Evolutionary conservation across 2,329 filamentous ascomycete genomes (phyloP).

Genomic region (Penicillium sp.): DNA sequence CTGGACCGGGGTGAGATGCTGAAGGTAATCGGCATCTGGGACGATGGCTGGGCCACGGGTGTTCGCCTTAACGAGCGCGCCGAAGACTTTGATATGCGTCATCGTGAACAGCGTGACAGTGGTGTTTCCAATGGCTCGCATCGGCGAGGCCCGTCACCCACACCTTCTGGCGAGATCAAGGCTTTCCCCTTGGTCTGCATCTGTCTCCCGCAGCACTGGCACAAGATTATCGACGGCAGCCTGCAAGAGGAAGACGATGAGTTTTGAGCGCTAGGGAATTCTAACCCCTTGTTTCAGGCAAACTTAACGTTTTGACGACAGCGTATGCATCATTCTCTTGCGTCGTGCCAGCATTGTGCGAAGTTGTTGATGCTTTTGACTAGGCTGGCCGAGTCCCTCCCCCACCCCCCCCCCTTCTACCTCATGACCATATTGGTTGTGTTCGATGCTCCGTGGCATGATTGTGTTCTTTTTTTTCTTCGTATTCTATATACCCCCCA

Average conservation of each 20-base stretch:
- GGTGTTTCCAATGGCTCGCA: slow-evolving; percentile 82
- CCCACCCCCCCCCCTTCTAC: background rate
- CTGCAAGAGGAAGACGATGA: slow-evolving; percentile 28
- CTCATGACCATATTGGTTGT: background rate
- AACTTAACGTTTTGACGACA: slow-evolving; percentile 40
- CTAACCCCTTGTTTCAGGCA: slow-evolving; percentile 24
- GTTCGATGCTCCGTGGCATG: slow-evolving; percentile 10
- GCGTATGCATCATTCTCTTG: slow-evolving; percentile 28
- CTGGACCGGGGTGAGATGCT: slow-evolving; percentile 96
- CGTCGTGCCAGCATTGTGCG: slow-evolving; percentile 13
- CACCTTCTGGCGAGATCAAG: slow-evolving; percentile 81
- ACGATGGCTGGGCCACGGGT: slow-evolving; percentile 97
- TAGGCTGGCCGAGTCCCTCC: slow-evolving; percentile 15
- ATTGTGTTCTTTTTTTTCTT: slow-evolving; percentile 20
- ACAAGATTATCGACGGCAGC: slow-evolving; percentile 92
- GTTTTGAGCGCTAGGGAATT: slow-evolving; percentile 17
- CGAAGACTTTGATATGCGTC: slow-evolving; percentile 81
- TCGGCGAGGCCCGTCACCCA: slow-evolving; percentile 60
- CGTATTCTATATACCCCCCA: slow-evolving; percentile 35
- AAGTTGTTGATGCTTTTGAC: slow-evolving; percentile 13
- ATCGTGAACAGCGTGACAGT: slow-evolving; percentile 81
- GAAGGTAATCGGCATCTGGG: slow-evolving; percentile 97
- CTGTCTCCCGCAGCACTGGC: slow-evolving; percentile 92
- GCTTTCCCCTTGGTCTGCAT: slow-evolving; percentile 97
- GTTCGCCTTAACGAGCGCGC: slow-evolving; percentile 78